Evolutionary conservation across 306 rosid genomes (phyloP).

Genomic region (Gleditsia sinensis): DNA sequence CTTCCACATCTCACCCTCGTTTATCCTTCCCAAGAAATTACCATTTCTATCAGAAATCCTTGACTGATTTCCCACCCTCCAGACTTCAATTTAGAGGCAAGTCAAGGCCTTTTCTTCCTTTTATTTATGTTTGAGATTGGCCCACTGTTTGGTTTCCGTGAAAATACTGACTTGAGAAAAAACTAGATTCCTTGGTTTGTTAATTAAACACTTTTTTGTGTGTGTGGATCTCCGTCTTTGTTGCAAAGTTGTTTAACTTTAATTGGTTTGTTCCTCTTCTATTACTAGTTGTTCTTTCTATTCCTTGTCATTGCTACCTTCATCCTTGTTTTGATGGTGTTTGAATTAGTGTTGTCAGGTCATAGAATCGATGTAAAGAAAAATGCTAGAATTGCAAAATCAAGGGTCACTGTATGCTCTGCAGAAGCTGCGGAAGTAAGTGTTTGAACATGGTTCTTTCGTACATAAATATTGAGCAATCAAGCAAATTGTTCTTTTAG

Average conservation of each 20-base stretch:
- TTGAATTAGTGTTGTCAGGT: constrained; percentile 34
- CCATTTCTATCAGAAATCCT: background rate
- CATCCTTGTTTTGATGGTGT: background rate
- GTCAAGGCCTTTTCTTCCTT: background rate
- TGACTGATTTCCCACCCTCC: background rate
- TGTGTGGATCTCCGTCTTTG: background rate
- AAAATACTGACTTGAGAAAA: background rate
- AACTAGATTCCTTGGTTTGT: background rate
- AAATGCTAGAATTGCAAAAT: constrained; percentile 31
- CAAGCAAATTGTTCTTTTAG: no score
- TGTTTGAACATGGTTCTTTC: background rate
- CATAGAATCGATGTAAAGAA: constrained; percentile 25
- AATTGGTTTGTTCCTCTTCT: background rate
- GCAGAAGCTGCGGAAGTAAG: constrained; percentile 6
- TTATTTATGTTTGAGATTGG: background rate
- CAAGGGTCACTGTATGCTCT: constrained; percentile 21
- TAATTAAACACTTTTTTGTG: background rate
- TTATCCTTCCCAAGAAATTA: background rate
- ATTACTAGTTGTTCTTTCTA: background rate
- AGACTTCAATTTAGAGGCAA: constrained; percentile 9
- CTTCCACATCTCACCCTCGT: background rate
- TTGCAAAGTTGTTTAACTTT: background rate
- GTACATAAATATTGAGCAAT: background rate
- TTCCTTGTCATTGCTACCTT: background rate
- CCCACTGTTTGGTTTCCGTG: background rate